Evolutionary conservation across 2,329 filamentous ascomycete species (phyloP).

Genomic region (Nectriaceae sp.): DNA sequence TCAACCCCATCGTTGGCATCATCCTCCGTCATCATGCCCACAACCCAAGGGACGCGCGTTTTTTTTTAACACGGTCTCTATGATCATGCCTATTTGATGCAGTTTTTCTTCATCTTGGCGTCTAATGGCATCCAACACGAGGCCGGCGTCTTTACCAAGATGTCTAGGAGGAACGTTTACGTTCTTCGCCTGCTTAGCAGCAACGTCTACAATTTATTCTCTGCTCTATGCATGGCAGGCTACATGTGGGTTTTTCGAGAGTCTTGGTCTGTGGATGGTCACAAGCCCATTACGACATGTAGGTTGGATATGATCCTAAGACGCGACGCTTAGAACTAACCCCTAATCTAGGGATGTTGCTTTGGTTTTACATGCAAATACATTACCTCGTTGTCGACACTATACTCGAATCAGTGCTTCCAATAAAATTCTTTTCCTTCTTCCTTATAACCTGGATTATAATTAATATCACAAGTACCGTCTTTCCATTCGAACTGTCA

Average conservation of each 20-base stretch:
- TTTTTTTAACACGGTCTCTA: slow-evolving; percentile 39
- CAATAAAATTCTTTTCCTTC: slow-evolving; percentile 40
- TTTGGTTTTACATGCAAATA: slow-evolving; percentile 42
- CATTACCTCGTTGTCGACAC: slow-evolving; percentile 44
- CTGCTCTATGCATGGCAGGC: slow-evolving; percentile 38
- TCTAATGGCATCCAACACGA: slow-evolving; percentile 3
- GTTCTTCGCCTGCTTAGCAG: slow-evolving; percentile 24
- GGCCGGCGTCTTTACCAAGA: not conserved
- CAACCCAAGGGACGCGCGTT: slow-evolving; percentile 31
- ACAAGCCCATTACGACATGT: slow-evolving; percentile 27
- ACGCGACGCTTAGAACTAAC: too few relatives aligned
- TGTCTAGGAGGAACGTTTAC: slow-evolving; percentile 21
- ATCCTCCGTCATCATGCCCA: slow-evolving; percentile 29
- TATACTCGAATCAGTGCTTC: slow-evolving; percentile 24
- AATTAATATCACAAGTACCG: slow-evolving; percentile 6
- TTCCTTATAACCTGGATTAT: slow-evolving; percentile 43
- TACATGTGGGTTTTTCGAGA: slow-evolving; percentile 46
- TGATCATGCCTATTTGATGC: slow-evolving; percentile 35
- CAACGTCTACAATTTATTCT: slow-evolving; percentile 33
- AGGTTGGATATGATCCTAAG: too few relatives aligned
- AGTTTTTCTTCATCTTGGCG: slow-evolving; percentile 25
- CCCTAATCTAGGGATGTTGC: too few relatives aligned
- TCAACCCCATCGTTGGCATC: slow-evolving; percentile 30
- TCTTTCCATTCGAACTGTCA: slow-evolving; percentile 15
- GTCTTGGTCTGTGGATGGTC: slow-evolving; percentile 38